Evolutionary conservation across 2,329 filamentous ascomycete species (phyloP), one percentile per base, ranked within the genome.

Genomic region (Verticillium albo-atrum): DNA sequence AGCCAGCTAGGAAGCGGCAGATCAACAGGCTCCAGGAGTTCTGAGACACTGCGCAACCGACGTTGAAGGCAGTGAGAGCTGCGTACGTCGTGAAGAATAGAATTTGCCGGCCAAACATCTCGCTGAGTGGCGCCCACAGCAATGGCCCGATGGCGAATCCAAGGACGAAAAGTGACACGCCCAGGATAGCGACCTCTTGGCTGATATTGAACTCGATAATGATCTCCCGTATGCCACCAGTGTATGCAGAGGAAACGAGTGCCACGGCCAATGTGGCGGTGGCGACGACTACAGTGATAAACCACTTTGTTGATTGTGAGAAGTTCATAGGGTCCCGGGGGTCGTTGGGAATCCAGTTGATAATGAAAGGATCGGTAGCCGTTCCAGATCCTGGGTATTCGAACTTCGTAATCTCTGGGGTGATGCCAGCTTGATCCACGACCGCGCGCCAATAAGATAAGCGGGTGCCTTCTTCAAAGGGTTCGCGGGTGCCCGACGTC

Each of bases 291-390:
- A 81, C 68, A 1, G 85, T 88, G 64, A 86, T 82, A n/a, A 70
- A 70, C 87, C 87, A 90, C 75, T 89, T 89, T 68, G 78, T 81
- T 55, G 66, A 60, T 2, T 66, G 59, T n/a, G 77, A 72, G 66
- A 83, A 88, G 55, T 76, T 73, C 78, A 86, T 81, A 0, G 88
- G 86, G 68, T 90, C 87, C 62, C 82, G 80, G 5, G 82, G 79
- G 68, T 91, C 88, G 56, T 83, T 71, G n/a, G 81, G 79, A 25
- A 89, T 81, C 76, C 85, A 90, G 60, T 81, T 78, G 60, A 90
- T 85, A 23, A 83, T 71, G 64, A 81, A 90, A 3, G 88, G 88
- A 54, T 87, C 82, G 25, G 85, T 81, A 7, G 79, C 74, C 3
- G 87, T 90, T 63, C 88, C 88, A 26, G 78, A 73, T n/a, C 85